Base-by-base conservation (phyloP, 768 basidiomycete species). In the Boletus pseudopeckii region DNA sequence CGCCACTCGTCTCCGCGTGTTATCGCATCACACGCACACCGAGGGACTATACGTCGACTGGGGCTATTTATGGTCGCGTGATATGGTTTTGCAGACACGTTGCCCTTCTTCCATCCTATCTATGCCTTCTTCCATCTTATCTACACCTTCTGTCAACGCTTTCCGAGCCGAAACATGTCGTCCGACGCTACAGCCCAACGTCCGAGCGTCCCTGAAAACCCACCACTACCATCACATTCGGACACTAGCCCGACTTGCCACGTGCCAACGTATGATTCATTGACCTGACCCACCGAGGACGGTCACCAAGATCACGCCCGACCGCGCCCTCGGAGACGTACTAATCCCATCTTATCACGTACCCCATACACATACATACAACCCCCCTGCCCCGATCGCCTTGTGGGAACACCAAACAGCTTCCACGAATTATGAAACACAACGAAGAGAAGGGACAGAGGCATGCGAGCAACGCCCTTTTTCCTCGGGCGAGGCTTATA, bases 331-430 rank as follows among this genome's bases (percentile, higher is more conserved):
- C 39, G n/a, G 26, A 53, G 56, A 62, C 59, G 55, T 63, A 58
- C 24, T 24, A 24, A 62, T 52, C 24, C 11, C 10, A 18, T 20
- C 24, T 24, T 24, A 24, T 24, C 24, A 24, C 24, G 24, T 24
- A 24, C 24, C 24, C 24, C 24, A 24, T 33, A 26, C n/a, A 30
- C 17, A 41, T 33, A 43, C 34, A n/a, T 24, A 24, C 44, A 39
- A n/a, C 41, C 54, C 55, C 47, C 52, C 30, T 38, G 48, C 52
- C 65, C 55, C 60, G 52, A 60, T 68, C 60, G 42, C 56, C 52
- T 56, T 39, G 42, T 47, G 54, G 53, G 38, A 45, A 37, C 36
- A 24, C 45, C 22, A 52, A 40, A 30, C 44, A 38, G 5, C 26
- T 33, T 18, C 13, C 44, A 39, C 43, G 44, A 41, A 42, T 48